These are phyloP conservation scores for Aspergillus clavatus DNA, from an alignment of 2,329 filamentous ascomycete species.

Conservation along the genomic window DNA sequence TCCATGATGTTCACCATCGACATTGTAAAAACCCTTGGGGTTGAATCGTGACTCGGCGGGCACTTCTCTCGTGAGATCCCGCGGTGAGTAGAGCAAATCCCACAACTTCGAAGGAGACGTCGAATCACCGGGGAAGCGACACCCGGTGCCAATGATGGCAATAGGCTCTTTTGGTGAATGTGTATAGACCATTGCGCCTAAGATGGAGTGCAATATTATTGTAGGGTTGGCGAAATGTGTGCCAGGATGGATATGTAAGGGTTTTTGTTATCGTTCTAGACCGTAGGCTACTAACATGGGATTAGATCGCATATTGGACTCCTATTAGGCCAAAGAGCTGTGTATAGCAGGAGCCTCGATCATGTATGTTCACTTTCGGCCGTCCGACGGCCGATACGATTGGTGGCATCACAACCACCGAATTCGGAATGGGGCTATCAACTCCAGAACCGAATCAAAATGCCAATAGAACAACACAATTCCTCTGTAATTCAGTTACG, in stretches of 20 bases:
- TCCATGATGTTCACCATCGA: conserved; percentile 24
- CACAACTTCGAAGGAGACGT: conserved; percentile 38
- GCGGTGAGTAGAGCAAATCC: conserved; percentile 28
- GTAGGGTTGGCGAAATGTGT: neutral
- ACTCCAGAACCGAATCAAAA: neutral
- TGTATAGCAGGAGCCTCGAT: neutral
- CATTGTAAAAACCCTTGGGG: conserved; percentile 15
- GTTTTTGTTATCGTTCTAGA: neutral
- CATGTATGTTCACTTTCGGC: neutral
- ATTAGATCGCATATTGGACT: neutral
- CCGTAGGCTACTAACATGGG: neutral
- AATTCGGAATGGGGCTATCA: neutral
- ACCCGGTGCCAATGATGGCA: conserved; percentile 43
- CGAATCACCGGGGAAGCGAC: conserved; percentile 41
- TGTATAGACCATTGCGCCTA: conserved; percentile 3
- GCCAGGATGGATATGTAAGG: neutral
- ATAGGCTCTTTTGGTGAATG: conserved; percentile 33
- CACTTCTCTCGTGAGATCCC: conserved; percentile 11
- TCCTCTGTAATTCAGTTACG: neutral
- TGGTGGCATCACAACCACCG: neutral
- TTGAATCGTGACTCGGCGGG: conserved; percentile 22
- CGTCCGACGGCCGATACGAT: neutral
- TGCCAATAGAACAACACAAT: neutral
- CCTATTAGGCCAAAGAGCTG: neutral
- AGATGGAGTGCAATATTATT: neutral